Evolutionary conservation across 2,329 filamentous ascomycete species (phyloP).

Genomic region (Fusarium sp.): DNA sequence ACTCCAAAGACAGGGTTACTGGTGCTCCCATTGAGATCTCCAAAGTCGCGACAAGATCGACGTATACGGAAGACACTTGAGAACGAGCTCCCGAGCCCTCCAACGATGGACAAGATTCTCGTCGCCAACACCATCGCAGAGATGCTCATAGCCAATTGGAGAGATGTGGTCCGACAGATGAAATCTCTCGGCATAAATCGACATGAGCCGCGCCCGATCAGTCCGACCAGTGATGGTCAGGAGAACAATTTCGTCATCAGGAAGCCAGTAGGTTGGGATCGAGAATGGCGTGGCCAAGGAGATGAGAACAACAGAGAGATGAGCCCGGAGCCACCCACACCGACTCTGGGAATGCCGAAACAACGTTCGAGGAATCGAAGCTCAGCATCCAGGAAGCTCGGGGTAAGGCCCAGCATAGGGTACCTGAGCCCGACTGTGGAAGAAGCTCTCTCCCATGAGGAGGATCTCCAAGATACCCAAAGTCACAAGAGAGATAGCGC

Average conservation of each 20-base stretch:
- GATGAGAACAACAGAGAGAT: constrained; percentile 23
- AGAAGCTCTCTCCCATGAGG: constrained; percentile 42
- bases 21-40: constrained; percentile 57
- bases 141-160: constrained; percentile 75
- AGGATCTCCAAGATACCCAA: not conserved
- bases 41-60: constrained; percentile 50
- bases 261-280: constrained; percentile 52
- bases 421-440: constrained; percentile 50
- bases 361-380: constrained; percentile 40
- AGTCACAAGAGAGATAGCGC: not conserved
- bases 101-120: constrained; percentile 65
- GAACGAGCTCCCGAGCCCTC: constrained; percentile 27
- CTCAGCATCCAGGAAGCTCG: constrained; percentile 37
- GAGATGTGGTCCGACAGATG: constrained; percentile 71
- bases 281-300: constrained; percentile 35
- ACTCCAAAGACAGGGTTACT: constrained; percentile 56
- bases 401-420: constrained; percentile 38
- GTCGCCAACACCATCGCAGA: constrained; percentile 69
- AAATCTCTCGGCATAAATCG: constrained; percentile 55
- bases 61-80: constrained; percentile 35
- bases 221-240: constrained; percentile 37
- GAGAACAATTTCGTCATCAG: constrained; percentile 54
- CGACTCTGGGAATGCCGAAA: constrained; percentile 43
- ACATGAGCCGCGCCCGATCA: constrained; percentile 33
- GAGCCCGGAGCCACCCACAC: constrained; percentile 54